Evolutionary conservation across 768 basidiomycete genomes (phyloP).

Genomic region (Cubamyces sp.): DNA sequence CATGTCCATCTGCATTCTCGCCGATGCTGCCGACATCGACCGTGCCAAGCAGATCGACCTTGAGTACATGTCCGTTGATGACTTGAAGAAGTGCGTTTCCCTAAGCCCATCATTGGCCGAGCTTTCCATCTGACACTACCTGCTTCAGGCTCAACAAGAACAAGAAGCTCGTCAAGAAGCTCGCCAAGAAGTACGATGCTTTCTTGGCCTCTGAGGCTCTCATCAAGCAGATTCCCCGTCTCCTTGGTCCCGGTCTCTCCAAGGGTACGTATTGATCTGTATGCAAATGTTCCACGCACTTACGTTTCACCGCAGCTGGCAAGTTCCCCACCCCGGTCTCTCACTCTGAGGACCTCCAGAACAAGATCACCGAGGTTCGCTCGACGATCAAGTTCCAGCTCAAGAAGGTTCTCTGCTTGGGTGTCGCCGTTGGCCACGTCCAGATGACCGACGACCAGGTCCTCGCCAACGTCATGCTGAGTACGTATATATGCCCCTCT

Average conservation of each 20-base stretch:
- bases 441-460: conserved; percentile 98
- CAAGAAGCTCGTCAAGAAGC: conserved; percentile 99
- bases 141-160: conserved; percentile 91
- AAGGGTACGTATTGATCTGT: conserved; percentile 64
- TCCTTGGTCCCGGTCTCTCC: conserved; percentile 98
- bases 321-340: conserved; percentile 99
- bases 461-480: conserved; percentile 95
- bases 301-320: conserved; percentile 62
- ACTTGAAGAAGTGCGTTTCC: conserved; percentile 88
- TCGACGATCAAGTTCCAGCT: conserved; percentile 99
- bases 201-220: conserved; percentile 97
- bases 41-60: conserved; percentile 97
- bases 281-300: conserved; percentile 1
- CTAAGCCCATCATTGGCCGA: neutral
- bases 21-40: conserved; percentile 98
- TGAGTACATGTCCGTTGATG: conserved; percentile 99
- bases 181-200: conserved; percentile 99
- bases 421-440: conserved; percentile 97
- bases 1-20: conserved; percentile 99
- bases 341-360: conserved; percentile 84
- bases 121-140: neutral
- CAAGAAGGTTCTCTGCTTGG: conserved; percentile 98
- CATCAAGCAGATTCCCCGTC: conserved; percentile 99
- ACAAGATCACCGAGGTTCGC: conserved; percentile 93
- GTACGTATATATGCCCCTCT: conserved; percentile 47